Base-by-base conservation (phyloP, 2,329 filamentous ascomycete genomes). In the Myriosclerotinia duriaeana region DNA sequence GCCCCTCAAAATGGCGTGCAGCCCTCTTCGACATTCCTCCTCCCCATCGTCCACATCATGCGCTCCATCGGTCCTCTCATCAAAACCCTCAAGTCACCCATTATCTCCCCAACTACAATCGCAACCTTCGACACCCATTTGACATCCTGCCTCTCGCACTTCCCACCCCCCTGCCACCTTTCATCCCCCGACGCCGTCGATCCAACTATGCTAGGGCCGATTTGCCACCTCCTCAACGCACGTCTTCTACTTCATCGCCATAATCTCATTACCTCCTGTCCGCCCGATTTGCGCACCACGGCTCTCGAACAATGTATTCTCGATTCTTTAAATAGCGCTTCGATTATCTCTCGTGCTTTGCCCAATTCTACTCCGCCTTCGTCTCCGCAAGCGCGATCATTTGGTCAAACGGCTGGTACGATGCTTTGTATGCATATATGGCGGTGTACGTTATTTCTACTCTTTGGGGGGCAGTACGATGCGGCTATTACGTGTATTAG, bases 161-260 rank as follows among this genome's bases (percentile, higher is more conserved):
- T 96, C 71, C 93, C 93, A 0, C 82, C 88, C 11, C 82, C 89
- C 5, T 93, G 91, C 75, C 88, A 91, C 67, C 84, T 89, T 2
- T 81, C 84, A 20, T 89, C 88, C 68, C 82, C 85, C 40, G 84
- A 87, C 9, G 83, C 87, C 9, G 82, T 97, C 53, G 89, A 95
- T 67, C 88, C 92, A 11, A 84, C 88, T 63, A 87, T 89, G 52
- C 81, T 98, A 17, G 86, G 88, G 36, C 90, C 93, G 0, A 82
- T 96, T 11, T 84, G 91, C 42, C 89, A 92, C 73, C 84, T 98
- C 11, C 89, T 97, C 68, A 91, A 92, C 68, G 89, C 90, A 20
- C 89, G 92, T n/a, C 84, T 97, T 40, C 82, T 95, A 48, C 84
- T 99, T 11, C 92, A 97, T 77, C 87, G 95, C 53, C 93, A 96